Percentiles rank a stretch among this genome's conserved stretches.
Evolutionary conservation across 768 basidiomycete genomes (phyloP).

Genomic region (Suillus paluster): DNA sequence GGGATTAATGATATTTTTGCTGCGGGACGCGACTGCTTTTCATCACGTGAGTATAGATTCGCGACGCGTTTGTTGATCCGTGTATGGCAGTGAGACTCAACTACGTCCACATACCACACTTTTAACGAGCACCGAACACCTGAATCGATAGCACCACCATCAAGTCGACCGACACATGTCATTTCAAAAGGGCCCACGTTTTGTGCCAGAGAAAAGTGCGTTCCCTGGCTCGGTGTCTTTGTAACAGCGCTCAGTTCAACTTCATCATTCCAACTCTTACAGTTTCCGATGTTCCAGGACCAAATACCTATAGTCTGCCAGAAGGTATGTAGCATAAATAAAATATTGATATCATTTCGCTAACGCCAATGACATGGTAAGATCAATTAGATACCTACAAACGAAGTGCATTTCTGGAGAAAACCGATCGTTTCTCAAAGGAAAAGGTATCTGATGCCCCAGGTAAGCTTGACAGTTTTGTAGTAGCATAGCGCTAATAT

Average conservation of each 20-base stretch:
- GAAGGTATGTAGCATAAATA: conserved; percentile 36
- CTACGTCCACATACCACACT: not conserved
- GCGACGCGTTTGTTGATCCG: conserved; percentile 25
- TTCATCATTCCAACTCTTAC: conserved; percentile 6
- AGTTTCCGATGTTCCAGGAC: conserved; percentile 53
- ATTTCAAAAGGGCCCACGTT: conserved; percentile 55
- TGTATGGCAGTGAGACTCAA: conserved; percentile 18
- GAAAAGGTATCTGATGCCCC: conserved; percentile 46
- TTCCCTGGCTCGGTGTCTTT: not conserved
- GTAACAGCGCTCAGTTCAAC: not conserved
- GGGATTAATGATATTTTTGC: not conserved
- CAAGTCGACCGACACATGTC: conserved; percentile 23
- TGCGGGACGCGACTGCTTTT: conserved; percentile 23
- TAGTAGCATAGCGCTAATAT: not conserved
- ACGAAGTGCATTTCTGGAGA: conserved; percentile 62
- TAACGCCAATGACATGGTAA: conserved; percentile 37
- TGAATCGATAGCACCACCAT: not conserved
- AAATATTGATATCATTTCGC: not conserved
- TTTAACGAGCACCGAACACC: not conserved
- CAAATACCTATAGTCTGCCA: conserved; percentile 49
- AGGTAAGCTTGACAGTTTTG: conserved; percentile 37
- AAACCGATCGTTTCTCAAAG: conserved; percentile 53
- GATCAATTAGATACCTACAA: conserved; percentile 53
- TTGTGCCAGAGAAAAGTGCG: conserved; percentile 45
- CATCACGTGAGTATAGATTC: conserved; percentile 22